Base-by-base conservation (phyloP, 2,329 filamentous ascomycete genomes). In the Paramyrothecium sp. region DNA sequence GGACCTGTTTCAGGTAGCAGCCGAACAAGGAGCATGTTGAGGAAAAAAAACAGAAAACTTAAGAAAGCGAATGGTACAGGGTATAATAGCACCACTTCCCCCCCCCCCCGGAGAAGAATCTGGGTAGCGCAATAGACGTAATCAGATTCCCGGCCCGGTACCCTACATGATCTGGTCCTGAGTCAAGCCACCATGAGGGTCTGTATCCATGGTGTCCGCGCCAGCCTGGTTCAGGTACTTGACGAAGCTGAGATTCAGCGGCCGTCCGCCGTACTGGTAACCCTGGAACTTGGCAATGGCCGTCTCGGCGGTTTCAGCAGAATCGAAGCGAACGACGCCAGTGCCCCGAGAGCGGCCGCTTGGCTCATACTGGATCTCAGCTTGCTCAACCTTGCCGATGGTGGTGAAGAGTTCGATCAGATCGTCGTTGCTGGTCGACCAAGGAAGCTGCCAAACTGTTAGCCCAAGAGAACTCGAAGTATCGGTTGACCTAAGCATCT, bases 351-450 rank as follows among this genome's bases (percentile, higher is more conserved):
- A 99, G 67, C 95, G 91, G 50, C 95, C 95, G 69, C 96, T 98
- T 3, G 91, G 90, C 74, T 99, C 95, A 70, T 99, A 98, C 76
- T 99, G 95, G 57, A 99, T 98, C 77, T 99, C 95, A n/a, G 95
- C 95, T 68, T 95, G 92, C 69, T 97, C 92, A 58, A 99, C 95
- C 74, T 97, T 97, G 62, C 95, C 95, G 69, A 99, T 99, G 12
- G 95, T 99, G 19, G 90, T 93, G 80, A 99, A 99, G 20, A 99
- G 84, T 73, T 99, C 95, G 57, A 98, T 87, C 23, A 99, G 81
- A 74, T 99, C 95, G 61, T 99, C 95, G 71, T 99, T 98, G 80
- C 93, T 97, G 17, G 95, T 99, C 26, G 95, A 98, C 95, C 95
- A 99, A 13, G 95, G 95, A 61, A 99, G 86, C 93, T 97, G 67